Base-by-base conservation (phyloP, 2,329 filamentous ascomycete genomes). In the Teratosphaeria pseudoeucalypti region DNA sequence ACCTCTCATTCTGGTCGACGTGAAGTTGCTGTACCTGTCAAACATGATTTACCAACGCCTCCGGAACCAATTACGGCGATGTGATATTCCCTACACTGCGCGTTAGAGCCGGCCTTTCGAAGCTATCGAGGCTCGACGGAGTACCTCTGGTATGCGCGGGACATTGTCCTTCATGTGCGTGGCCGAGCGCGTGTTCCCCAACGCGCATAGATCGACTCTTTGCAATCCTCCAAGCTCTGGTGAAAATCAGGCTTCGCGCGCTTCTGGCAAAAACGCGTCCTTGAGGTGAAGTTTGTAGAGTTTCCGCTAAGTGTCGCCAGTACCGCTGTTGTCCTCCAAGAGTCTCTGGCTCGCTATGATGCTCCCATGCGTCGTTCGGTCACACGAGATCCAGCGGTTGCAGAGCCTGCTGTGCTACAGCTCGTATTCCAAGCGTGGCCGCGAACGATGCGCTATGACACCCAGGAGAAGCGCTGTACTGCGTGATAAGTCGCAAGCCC, bases 1-100 rank as follows among this genome's bases (percentile, higher is more conserved):
- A 57, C 32, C 52, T 54, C 39, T 43, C 47, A 16, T 60, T 39
- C 29, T 52, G 34, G 6, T 54, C 14, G 53, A 52, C 10, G 16
- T 32, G 16, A 27, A 12, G 49, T 34, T 14, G 59, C 62, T 55
- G 56, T 79, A 94, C 90, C 89, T 74, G 90, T 95, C 68, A 95
- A 79, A 80, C 90, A 95, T 74, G 90, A 95, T 77, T 95, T 95
- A 63, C 90, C 90, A 71, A 95, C 90, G 73, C 90, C 90, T 76
- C 90, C 88, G 78, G 88, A 86, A 72, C 89, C 89, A 66, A 92
- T 79, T 64, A 92, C 89, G 68, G 91, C 89, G 71, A 91, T 87
- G 74, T 91, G 86, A 72, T 90, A 89, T 78, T 92, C 88, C 70
- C 87, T 70, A 54, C n/a, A 27, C n/a, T 34, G 29, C 52, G 49